phyloP scores from a whole-genome alignment of 169 alveolate genomes.

The Eimeria necatrix region DNA sequence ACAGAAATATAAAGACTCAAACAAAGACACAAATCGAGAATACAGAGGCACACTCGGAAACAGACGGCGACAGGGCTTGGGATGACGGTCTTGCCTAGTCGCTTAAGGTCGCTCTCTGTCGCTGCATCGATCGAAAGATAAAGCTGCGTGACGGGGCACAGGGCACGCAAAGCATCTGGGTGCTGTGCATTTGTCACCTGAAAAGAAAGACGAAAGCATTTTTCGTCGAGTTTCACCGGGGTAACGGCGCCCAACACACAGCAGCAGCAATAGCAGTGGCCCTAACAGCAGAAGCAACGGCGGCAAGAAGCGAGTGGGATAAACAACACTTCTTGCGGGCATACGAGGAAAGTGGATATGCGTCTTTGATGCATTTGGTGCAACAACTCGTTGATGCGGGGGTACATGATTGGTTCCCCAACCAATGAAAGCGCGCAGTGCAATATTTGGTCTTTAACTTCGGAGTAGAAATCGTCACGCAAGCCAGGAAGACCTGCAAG shows the following conservation, averaged over 20 bases:
- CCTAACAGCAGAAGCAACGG: neutral
- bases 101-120: conserved; percentile 75
- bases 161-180: conserved; percentile 89
- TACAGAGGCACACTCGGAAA: neutral
- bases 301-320: neutral
- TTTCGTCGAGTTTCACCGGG: neutral
- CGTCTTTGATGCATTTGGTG: conserved; percentile 87
- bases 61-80: neutral
- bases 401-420: conserved; percentile 96
- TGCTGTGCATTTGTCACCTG: conserved; percentile 93
- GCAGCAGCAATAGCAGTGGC: neutral
- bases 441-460: conserved; percentile 76
- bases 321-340: neutral
- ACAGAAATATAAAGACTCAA: neutral
- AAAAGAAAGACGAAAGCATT: neutral
- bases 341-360: conserved; percentile 92
- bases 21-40: neutral
- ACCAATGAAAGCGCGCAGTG: conserved; percentile 94
- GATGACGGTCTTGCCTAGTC: conserved; percentile 54
- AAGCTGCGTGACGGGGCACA: conserved; percentile 90
- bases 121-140: conserved; percentile 84
- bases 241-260: neutral
- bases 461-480: conserved; percentile 22
- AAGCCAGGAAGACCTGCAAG: conserved; percentile 30
- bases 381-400: conserved; percentile 91